Conservation (phyloP, 108 stramenopile genomes). For the Schizochytrium sp. region DNA sequence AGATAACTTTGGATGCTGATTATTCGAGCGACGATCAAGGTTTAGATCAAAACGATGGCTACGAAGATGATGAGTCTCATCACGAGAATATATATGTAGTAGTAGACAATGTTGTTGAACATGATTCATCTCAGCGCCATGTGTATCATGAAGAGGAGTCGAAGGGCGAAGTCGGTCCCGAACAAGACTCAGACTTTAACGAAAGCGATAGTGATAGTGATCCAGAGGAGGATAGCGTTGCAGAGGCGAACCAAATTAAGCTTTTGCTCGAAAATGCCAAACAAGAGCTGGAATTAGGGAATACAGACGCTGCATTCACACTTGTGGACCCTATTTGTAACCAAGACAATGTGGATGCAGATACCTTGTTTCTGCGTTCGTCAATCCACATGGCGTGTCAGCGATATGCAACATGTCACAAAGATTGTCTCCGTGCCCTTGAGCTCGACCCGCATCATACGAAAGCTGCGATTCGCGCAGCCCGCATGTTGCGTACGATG, state of each 20-base stretch:
- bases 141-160: too few species aligned
- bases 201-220: too few species aligned
- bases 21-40: too few species aligned
- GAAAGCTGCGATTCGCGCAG: slow-evolving; percentile 33
- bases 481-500: slow-evolving; percentile 20
- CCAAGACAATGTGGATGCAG: not conserved
- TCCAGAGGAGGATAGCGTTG: too few species aligned
- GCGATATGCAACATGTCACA: not conserved
- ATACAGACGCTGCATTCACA: not conserved
- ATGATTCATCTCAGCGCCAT: too few species aligned
- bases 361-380: slow-evolving; percentile 39
- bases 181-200: too few species aligned
- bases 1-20: not conserved
- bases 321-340: not conserved
- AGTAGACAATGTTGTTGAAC: too few species aligned
- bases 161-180: too few species aligned
- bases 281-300: not conserved
- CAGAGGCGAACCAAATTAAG: too few species aligned
- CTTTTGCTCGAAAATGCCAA: not conserved
- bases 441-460: too few species aligned
- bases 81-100: too few species aligned
- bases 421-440: not conserved
- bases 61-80: not conserved
- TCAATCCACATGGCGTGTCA: not conserved
- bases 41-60: not conserved